Percentiles rank a stretch among this genome's conserved stretches.
These are phyloP conservation scores for Yarrowia sp. DNA, from an alignment of 805 yeast species.

Conservation along the genomic window DNA sequence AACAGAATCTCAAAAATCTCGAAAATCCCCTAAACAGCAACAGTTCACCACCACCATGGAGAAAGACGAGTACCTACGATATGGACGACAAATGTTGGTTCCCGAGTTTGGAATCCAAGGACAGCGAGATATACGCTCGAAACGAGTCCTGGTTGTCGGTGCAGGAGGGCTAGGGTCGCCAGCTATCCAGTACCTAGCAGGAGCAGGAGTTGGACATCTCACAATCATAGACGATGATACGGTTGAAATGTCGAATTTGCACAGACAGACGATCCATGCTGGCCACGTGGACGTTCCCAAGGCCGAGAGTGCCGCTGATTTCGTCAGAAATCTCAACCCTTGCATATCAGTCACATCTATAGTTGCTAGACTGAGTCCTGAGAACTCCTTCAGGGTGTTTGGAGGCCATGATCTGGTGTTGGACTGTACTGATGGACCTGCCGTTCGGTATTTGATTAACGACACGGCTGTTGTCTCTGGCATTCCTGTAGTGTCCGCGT, in stretches of 20 bases:
- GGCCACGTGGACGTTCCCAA: constrained; percentile 73
- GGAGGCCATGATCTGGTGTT: constrained; percentile 73
- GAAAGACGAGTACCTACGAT: constrained; percentile 68
- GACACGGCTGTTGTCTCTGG: constrained; percentile 77
- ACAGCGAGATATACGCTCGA: constrained; percentile 64
- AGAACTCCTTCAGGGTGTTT: constrained; percentile 70
- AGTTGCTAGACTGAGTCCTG: constrained; percentile 58
- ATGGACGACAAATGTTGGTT: constrained; percentile 95
- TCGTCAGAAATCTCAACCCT: constrained; percentile 67
- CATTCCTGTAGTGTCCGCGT: constrained; percentile 84
- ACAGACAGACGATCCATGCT: constrained; percentile 85
- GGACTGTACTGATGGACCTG: constrained; percentile 96
- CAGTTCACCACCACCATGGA: not conserved
- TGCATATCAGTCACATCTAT: constrained; percentile 62
- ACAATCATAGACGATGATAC: constrained; percentile 88
- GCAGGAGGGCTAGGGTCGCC: constrained; percentile 99
- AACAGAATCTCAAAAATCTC: too few relatives aligned
- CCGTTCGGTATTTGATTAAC: constrained; percentile 81
- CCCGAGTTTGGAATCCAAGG: constrained; percentile 69
- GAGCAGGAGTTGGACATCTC: constrained; percentile 83
- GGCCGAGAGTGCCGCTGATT: constrained; percentile 75
- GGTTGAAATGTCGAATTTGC: constrained; percentile 86
- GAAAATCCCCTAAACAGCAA: not conserved
- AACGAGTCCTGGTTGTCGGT: constrained; percentile 80
- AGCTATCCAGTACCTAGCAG: constrained; percentile 80